Evolutionary conservation across 164 flowering plant species (phyloP), one percentile per base, ranked within the genome.

Genomic region (Umbellularia californica): DNA sequence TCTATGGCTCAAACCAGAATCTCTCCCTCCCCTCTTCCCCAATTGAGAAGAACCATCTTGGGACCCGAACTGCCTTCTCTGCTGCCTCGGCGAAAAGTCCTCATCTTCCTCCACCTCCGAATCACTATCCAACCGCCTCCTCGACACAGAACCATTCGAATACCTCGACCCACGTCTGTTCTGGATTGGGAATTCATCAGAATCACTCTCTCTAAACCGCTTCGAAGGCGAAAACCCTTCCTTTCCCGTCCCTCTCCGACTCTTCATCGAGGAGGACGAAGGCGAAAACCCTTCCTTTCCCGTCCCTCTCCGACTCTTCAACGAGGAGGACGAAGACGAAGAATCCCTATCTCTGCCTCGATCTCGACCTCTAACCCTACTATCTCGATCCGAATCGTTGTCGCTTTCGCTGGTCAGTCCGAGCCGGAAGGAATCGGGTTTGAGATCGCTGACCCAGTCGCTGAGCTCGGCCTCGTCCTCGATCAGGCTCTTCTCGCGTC

Each of bases 11-110:
- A 28, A 25, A 71, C 17, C 62, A 52, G 73, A 71, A 51, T 11
- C 47, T 52, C 41, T 25, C 10, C 64, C 65, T 24, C 65, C 19
- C 33, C 68, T 65, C 33, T 73, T 47, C 1, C 35, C 62, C 35
- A 27, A 24, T 27, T 27, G 25, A 55, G 73, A 71, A 24, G 24
- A 52, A 10, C 73, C 73, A 10, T 25, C 65, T 19, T 58, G 35
- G 17, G 47, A 51, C 3, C 73, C 52, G 52, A 30, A 24, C 97
- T 13, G 89, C 88, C 72, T 95, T 96, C 2, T 95, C 96, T 1
- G 98, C 91, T 0, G 92, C 77, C 20, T 90, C 41, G 24, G 69
- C 13, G 69, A 28, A 63, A 72, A 62, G 62, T 72, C 75, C n/a
- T 68, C 70, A 1, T 27, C 73, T 7, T 71, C 71, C 35, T 50